Evolutionary conservation across 495 filamentous ascomycete species (phyloP).

Genomic region (Aspergillus ostianus): DNA sequence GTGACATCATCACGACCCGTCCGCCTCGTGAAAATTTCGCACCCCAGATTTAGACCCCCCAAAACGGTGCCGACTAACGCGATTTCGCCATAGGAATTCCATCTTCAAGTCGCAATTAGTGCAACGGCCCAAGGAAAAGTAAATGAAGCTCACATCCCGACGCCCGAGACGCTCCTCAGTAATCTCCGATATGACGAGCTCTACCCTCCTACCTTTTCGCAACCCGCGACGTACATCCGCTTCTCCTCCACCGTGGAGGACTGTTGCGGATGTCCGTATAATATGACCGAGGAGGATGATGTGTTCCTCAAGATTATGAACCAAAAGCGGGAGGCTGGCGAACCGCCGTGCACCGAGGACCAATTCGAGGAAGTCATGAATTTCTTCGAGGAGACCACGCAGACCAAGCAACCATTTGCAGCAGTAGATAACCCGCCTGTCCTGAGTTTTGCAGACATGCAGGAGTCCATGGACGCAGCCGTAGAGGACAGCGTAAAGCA

Average conservation of each 20-base stretch:
- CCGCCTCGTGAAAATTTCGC: constrained; percentile 27
- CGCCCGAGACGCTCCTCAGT: constrained; percentile 75
- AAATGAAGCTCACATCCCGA: constrained; percentile 76
- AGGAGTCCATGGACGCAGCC: constrained; percentile 69
- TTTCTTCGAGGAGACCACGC: constrained; percentile 85
- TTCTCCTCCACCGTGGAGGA: constrained; percentile 98
- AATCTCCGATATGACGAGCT: constrained; percentile 80
- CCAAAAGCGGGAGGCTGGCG: constrained; percentile 59
- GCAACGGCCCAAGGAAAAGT: constrained; percentile 73
- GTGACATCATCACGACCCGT: constrained; percentile 46
- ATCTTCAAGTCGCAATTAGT: constrained; percentile 90
- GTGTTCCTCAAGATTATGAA: constrained; percentile 82
- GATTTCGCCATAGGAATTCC: constrained; percentile 73
- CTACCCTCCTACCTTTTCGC: constrained; percentile 73
- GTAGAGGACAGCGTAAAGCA: constrained; percentile 62
- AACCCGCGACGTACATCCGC: constrained; percentile 91
- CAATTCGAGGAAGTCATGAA: constrained; percentile 94
- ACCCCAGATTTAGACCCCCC: constrained; percentile 18
- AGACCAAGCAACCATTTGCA: constrained; percentile 79
- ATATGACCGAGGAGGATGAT: constrained; percentile 88
- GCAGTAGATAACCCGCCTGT: constrained; percentile 82
- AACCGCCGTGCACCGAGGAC: constrained; percentile 71
- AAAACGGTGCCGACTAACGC: constrained; percentile 23
- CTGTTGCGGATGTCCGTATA: constrained; percentile 80
- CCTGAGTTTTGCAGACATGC: constrained; percentile 75